Evolutionary conservation across 192 early-diverging fungal species (phyloP).

Genomic region (Cetraspora pellucida): DNA sequence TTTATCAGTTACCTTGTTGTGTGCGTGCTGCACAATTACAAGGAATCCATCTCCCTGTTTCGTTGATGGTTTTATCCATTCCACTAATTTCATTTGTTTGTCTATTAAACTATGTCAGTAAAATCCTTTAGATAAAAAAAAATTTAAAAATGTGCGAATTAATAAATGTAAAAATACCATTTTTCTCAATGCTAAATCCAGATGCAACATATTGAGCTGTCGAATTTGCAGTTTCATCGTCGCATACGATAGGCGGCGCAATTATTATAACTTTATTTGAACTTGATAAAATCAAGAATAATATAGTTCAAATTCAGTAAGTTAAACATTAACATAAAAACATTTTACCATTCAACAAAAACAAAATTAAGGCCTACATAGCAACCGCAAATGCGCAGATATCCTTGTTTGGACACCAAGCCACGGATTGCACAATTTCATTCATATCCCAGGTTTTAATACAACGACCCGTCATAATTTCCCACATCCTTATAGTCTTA

Average conservation of each 20-base stretch:
- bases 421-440: conserved; percentile 68
- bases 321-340: not conserved
- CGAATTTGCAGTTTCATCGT: conserved; percentile 44
- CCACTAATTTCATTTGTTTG: conserved; percentile 35
- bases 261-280: conserved; percentile 49
- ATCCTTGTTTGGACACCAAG: conserved; percentile 88
- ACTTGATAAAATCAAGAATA: conserved; percentile 29
- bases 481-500: conserved; percentile 86
- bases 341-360: not conserved
- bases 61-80: conserved; percentile 58
- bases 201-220: conserved; percentile 50
- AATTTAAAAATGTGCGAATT: conserved; percentile 36
- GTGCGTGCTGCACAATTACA: conserved; percentile 54
- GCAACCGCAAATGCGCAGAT: conserved; percentile 79
- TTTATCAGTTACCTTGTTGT: not conserved
- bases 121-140: conserved; percentile 31
- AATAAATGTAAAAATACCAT: conserved; percentile 17
- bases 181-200: conserved; percentile 42
- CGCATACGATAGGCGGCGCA: conserved; percentile 44
- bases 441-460: conserved; percentile 75
- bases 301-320: too few species aligned
- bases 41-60: conserved; percentile 53
- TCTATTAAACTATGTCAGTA: conserved; percentile 7
- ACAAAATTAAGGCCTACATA: conserved; percentile 36
- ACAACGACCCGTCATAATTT: conserved; percentile 87